Base-by-base conservation (phyloP, 257 asterid species). In the Solanum dulcamara region DNA sequence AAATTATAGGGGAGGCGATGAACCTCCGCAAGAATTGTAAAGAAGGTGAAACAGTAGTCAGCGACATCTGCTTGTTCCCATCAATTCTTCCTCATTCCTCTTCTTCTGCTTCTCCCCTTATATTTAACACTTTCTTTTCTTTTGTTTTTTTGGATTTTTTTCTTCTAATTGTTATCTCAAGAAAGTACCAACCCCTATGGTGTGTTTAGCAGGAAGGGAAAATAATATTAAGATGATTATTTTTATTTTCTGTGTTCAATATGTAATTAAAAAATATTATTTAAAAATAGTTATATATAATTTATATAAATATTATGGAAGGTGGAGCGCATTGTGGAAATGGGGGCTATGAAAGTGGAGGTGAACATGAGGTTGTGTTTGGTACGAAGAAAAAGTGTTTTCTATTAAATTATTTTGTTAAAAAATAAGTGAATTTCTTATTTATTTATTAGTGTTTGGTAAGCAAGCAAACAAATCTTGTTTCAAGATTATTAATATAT, bases 1-100 rank as follows among this genome's bases (percentile, higher is more conserved):
- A 85, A 71, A 85, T 85, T 48, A 85, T 40, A 88, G 88, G 84
- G 80, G 90, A 26, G 50, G 77, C 38, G n/a, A 62, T 53, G 89
- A 51, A 48, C 72, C 86, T 74, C 89, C 67, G 85, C 44, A 84
- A 60, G 44, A 80, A 75, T 81, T 86, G 89, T 77, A 88, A 82
- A 53, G 64, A 37, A 13, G 90, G 60, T 14, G 90, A 1, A 3
- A 79, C 80, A 14, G 86, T 59, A 6, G 66, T 64, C 44, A 85
- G 42, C 32, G 89, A 72, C 91, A 84, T 86, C 70, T 51, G 66
- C 60, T 77, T 46, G 42, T 77, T 55, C 62, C 28, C 64, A 46
- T 46, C 64, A 46, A 77, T 50, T 26, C 9, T 20, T 77, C 28
- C 28, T 15, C 1, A 9, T 30, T 77, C 83, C 62, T 28, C 24